Evolutionary conservation across 2,329 filamentous ascomycete species (phyloP).

Genomic region (Diaporthe ilicicola): DNA sequence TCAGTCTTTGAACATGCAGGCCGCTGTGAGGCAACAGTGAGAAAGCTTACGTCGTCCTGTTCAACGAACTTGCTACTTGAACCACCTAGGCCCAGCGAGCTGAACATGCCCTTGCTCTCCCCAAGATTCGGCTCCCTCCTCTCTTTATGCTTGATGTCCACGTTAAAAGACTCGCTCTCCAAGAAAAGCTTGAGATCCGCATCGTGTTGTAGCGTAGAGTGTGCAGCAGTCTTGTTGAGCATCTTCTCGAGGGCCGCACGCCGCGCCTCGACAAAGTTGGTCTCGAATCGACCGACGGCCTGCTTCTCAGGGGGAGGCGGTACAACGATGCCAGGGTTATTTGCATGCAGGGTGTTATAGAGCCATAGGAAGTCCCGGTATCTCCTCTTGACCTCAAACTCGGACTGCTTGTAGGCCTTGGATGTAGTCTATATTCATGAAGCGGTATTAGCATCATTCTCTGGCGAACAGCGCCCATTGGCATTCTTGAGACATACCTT

Average conservation of each 20-base stretch:
- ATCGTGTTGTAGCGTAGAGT: slow-evolving; percentile 91
- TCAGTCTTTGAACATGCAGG: not conserved
- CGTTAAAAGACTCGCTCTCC: slow-evolving; percentile 94
- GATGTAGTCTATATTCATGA: slow-evolving; percentile 77
- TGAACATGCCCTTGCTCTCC: slow-evolving; percentile 94
- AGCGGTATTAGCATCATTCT: not conserved
- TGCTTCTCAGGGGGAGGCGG: slow-evolving; percentile 98
- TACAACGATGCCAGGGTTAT: slow-evolving; percentile 93
- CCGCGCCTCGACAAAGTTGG: slow-evolving; percentile 93
- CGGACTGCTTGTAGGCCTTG: slow-evolving; percentile 91
- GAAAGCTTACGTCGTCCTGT: slow-evolving; percentile 83
- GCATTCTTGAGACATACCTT: slow-evolving; percentile 64
- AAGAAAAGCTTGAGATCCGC: slow-evolving; percentile 94
- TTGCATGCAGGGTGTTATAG: slow-evolving; percentile 92
- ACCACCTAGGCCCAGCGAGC: slow-evolving; percentile 81
- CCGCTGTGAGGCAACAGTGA: not conserved
- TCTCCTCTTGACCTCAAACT: slow-evolving; percentile 91
- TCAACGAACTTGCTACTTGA: slow-evolving; percentile 90
- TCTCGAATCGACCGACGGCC: slow-evolving; percentile 94
- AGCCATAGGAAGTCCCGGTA: slow-evolving; percentile 99
- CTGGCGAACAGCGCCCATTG: not conserved
- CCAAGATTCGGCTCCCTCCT: slow-evolving; percentile 84
- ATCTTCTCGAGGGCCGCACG: slow-evolving; percentile 94
- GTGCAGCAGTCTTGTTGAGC: slow-evolving; percentile 93
- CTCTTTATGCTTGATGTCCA: slow-evolving; percentile 98